These are phyloP conservation scores for Graphilbum fragrans DNA, from an alignment of 2,329 filamentous ascomycete genomes.

Conservation along the genomic window DNA sequence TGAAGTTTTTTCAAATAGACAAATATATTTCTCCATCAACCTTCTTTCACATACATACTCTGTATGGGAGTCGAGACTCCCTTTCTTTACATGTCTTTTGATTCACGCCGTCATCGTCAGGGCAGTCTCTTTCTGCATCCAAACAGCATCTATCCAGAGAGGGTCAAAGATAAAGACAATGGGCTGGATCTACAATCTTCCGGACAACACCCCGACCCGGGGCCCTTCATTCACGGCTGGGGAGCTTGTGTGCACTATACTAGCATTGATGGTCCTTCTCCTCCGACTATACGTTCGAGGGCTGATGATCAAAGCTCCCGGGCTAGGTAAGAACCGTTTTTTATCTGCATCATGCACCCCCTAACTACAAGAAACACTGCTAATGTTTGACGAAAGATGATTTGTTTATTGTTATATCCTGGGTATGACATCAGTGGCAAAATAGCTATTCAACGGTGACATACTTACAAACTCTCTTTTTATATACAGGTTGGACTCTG, in stretches of 20 bases:
- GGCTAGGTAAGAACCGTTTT: conserved; percentile 16
- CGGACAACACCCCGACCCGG: conserved; percentile 19
- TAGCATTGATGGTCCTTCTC: conserved; percentile 19
- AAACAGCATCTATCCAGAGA: too few relatives aligned
- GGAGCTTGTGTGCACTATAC: conserved; percentile 15
- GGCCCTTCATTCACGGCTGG: conserved; percentile 20
- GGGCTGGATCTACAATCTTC: conserved; percentile 25
- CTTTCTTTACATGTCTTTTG: too few relatives aligned
- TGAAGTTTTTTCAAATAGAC: too few relatives aligned
- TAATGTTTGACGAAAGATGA: conserved; percentile 13
- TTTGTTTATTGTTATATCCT: conserved; percentile 18
- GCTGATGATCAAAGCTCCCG: conserved; percentile 20
- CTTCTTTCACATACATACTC: too few relatives aligned
- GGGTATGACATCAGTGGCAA: conserved; percentile 12
- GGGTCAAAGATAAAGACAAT: too few relatives aligned
- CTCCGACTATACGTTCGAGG: conserved; percentile 22
- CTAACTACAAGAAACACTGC: too few relatives aligned
- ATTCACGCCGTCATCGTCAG: too few relatives aligned
- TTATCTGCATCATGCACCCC: too few relatives aligned
- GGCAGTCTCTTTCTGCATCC: too few relatives aligned
- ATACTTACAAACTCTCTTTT: neutral
- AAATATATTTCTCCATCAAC: too few relatives aligned
- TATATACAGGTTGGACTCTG: conserved; percentile 16
- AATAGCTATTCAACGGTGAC: neutral
- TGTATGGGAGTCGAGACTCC: too few relatives aligned